Evolutionary conservation across 257 asterid genomes (phyloP), one percentile per base, ranked within the genome.

Genomic region (Verbascum thapsus): DNA sequence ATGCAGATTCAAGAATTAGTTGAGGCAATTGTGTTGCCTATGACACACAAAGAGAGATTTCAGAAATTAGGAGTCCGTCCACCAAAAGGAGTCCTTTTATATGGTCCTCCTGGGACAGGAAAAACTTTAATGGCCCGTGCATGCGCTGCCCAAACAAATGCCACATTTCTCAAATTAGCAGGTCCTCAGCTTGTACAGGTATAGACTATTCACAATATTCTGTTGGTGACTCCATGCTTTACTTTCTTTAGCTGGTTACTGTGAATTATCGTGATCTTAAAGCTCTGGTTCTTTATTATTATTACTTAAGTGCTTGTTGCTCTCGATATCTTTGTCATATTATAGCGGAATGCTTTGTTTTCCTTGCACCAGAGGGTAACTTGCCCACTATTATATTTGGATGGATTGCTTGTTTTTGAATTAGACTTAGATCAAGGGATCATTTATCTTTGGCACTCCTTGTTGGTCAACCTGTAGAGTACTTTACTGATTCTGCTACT

Each of bases 41-140:
- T 87, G 95, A 87, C 95, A 48, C 95, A 87, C 72, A 67, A 82
- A 71, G 95, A 87, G 61, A 79, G 92, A 51, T 84, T 87, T 52
- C 86, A 87, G 73, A 84, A 84, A 66, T 73, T 87, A 63, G 95
- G 95, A 18, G 45, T 87, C 62, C 89, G 91, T 68, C 92, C 95
- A 12, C 95, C 92, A 0, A 87, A 87, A 66, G 95, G 95, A 30
- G 92, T 84, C 7, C 92, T 87, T 64, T 68, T 87, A 57, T 87
- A 87, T 57, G 95, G 95, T 38, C 95, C 95, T 74, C 95, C 95
- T 26, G 95, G 95, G 30, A 87, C 95, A 37, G 95, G 95, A 43
- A 87, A 87, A 71, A 87, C 95, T 41, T 64, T 85, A 62, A 82
- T 85, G 90, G 94, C 94, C 11, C 83, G 94, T 53, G 94, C 90